Evolutionary conservation across 306 rosid species (phyloP).

Genomic region (Quercus ilex): DNA sequence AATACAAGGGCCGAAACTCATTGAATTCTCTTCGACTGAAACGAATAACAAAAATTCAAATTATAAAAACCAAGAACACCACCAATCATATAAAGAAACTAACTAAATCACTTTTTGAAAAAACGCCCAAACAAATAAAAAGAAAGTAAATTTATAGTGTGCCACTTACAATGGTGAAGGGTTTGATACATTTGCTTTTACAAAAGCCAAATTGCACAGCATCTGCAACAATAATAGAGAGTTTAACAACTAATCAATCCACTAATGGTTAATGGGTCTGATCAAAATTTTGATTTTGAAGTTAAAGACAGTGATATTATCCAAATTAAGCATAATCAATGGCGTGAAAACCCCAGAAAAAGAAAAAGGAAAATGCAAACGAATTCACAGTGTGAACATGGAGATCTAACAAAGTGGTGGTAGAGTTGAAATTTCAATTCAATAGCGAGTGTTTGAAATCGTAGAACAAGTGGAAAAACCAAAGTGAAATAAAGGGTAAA

Average conservation of each 20-base stretch:
- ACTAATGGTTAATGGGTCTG: neutral
- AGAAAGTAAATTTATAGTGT: neutral
- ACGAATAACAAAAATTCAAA: neutral
- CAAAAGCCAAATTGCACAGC: slow-evolving; percentile 25
- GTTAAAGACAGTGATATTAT: neutral
- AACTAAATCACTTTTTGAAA: too few species aligned
- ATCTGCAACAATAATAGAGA: slow-evolving; percentile 37
- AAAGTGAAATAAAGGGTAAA: neutral
- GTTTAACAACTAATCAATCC: neutral
- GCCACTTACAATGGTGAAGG: slow-evolving; percentile 40
- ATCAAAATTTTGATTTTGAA: neutral
- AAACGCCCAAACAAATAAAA: too few species aligned
- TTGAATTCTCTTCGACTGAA: slow-evolving; percentile 16
- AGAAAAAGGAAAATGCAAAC: neutral
- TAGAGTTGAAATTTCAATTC: too few species aligned
- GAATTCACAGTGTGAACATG: neutral
- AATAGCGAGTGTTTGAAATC: neutral
- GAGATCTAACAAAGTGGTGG: too few species aligned
- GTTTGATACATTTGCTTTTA: slow-evolving; percentile 31
- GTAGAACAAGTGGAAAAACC: neutral
- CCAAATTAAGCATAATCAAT: neutral
- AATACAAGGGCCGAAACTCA: too few species aligned
- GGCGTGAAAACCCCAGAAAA: slow-evolving; percentile 17
- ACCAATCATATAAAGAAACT: neutral
- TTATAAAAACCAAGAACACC: neutral